These are phyloP conservation scores for Leptomonas pyrrhocoris DNA, from an alignment of 208 protist species.

Conservation along the genomic window DNA sequence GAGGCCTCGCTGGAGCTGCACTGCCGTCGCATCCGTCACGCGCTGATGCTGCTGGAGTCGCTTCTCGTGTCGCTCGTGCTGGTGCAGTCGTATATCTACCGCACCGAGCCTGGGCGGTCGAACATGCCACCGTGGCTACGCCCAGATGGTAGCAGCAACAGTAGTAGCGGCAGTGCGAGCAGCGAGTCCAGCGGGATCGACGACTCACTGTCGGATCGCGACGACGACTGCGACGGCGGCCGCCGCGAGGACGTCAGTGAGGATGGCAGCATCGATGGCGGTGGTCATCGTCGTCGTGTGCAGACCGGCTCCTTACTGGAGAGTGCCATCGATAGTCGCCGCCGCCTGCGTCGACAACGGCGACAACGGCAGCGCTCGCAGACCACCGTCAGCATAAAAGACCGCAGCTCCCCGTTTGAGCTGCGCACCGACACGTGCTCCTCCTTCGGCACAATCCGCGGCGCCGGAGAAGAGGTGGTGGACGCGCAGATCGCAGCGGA, in stretches of 20 bases:
- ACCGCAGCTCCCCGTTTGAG: conserved; percentile 6
- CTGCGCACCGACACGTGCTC: conserved; percentile 4
- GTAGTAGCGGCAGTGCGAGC: conserved; percentile 1
- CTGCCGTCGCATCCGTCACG: conserved; percentile 33
- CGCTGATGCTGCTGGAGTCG: conserved; percentile 43
- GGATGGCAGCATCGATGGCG: not conserved
- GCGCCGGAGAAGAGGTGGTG: conserved; percentile 10
- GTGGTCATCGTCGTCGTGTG: no score
- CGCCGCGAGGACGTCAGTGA: not conserved
- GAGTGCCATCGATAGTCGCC: no score
- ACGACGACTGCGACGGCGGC: no score
- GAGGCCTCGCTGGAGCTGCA: conserved; percentile 26
- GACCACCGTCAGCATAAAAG: conserved; percentile 4
- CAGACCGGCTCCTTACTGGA: no score
- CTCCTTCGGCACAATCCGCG: conserved; percentile 11
- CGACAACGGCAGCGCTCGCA: not conserved
- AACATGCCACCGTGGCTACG: conserved; percentile 18
- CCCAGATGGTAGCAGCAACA: conserved; percentile 21
- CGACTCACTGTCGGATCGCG: not conserved
- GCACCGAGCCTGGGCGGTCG: not conserved
- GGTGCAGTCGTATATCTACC: conserved; percentile 27
- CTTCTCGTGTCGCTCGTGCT: conserved; percentile 36
- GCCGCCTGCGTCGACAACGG: not conserved
- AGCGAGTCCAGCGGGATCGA: not conserved
- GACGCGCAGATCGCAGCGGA: conserved; percentile 10